Evolutionary conservation across 257 asterid genomes (phyloP), one percentile per base, ranked within the genome.

Genomic region (Scutellaria galericulata): DNA sequence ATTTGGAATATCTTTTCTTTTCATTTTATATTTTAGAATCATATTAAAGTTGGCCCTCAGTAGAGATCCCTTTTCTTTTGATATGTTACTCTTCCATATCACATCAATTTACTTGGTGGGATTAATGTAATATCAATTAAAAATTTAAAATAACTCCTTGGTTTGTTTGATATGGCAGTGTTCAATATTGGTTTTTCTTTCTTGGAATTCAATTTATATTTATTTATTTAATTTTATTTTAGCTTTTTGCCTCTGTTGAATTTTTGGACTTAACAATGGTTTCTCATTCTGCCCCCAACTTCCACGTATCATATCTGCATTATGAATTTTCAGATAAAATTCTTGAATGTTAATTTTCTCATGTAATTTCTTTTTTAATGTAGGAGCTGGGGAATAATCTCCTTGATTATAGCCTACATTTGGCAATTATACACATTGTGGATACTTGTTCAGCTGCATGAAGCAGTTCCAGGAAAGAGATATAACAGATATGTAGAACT

Each of bases 301-400:
- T 18, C 18, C 18, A 18, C 18, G 18, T 18, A 18, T 18, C 18
- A 18, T 18, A 18, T 18, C 18, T 18, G 18, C 18, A 18, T 18
- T 18, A 18, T 18, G 18, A 18, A 18, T 18, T 18, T 18, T 18
- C 18, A 18, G 18, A 18, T 18, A 18, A 18, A 18, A 18, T 18
- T 18, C 18, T 18, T 18, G 18, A 18, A 18, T 18, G 18, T 18
- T 18, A 18, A 18, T 18, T 18, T 18, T 18, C 18, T 54, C 0
- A 60, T 37, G 51, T 56, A 0, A 11, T 64, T 67, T 60, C 8
- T 37, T 37, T 48, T 39, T 35, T 2, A 2, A 41, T 79, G 68
- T 83, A 95, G 99, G 98, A 90, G 97, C 66, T 95, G 99, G 98
- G 99, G 99, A 68, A 87, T 90, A 81, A 86, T 95, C 71, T 81